A percentile compares a stretch with the other conserved stretches of the same genome.
phyloP scores from a whole-genome alignment of 352 stramenopile species.

The Phytophthora ohioensis region DNA sequence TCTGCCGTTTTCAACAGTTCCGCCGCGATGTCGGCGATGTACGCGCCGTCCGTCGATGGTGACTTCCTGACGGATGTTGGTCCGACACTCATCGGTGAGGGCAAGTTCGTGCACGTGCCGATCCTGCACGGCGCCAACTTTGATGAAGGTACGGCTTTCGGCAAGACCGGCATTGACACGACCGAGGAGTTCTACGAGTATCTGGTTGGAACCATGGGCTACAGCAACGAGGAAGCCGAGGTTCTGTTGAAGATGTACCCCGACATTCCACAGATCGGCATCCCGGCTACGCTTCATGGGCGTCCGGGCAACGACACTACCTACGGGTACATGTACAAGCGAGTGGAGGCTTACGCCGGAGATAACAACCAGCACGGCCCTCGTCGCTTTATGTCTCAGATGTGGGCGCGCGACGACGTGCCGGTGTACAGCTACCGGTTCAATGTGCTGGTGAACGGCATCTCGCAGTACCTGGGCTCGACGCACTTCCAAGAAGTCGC shows the following conservation, averaged over 20 bases:
- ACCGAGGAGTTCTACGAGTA: slow-evolving; percentile 37
- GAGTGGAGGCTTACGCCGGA: slow-evolving; percentile 32
- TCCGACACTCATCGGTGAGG: slow-evolving; percentile 27
- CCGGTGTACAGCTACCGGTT: slow-evolving; percentile 44
- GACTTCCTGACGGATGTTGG: slow-evolving; percentile 36
- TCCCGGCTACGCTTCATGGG: slow-evolving; percentile 30
- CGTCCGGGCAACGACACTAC: slow-evolving; percentile 27
- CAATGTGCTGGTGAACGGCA: slow-evolving; percentile 29
- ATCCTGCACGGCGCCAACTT: slow-evolving; percentile 42
- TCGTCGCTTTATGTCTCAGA: slow-evolving; percentile 40
- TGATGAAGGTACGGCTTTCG: slow-evolving; percentile 43
- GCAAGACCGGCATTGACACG: slow-evolving; percentile 31
- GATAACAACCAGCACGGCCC: slow-evolving; percentile 35
- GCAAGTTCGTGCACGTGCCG: slow-evolving; percentile 44
- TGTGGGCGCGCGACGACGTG: slow-evolving; percentile 32
- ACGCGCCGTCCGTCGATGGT: slow-evolving; percentile 38
- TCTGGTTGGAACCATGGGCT: slow-evolving; percentile 29
- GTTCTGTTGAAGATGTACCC: slow-evolving; percentile 37
- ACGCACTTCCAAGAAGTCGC: slow-evolving; percentile 40
- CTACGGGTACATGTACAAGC: slow-evolving; percentile 43
- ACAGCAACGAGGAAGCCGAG: slow-evolving; percentile 28
- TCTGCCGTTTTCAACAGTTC: slow-evolving; percentile 39
- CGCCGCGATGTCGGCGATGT: slow-evolving; percentile 18
- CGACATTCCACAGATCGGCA: slow-evolving; percentile 34
- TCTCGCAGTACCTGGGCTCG: slow-evolving; percentile 25